Conservation (phyloP, 2,329 filamentous ascomycete genomes). For the Microthyrium microscopicum region DNA sequence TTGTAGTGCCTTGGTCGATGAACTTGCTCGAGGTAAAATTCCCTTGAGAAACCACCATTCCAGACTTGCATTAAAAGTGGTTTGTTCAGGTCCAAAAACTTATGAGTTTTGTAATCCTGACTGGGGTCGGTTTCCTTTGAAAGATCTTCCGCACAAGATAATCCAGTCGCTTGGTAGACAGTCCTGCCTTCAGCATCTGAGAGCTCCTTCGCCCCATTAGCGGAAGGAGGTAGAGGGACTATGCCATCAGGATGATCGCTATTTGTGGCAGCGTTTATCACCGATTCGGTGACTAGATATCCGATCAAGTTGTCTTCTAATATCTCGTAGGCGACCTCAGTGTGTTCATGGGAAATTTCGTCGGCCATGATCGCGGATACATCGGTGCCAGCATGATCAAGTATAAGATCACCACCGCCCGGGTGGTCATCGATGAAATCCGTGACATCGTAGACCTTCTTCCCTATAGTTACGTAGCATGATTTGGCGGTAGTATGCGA, state of each 20-base stretch:
- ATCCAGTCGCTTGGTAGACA: conserved; percentile 53
- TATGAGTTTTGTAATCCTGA: conserved; percentile 72
- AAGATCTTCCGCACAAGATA: conserved; percentile 78
- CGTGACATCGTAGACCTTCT: conserved; percentile 89
- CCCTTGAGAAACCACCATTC: conserved; percentile 73
- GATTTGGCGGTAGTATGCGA: conserved; percentile 64
- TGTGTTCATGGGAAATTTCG: conserved; percentile 65
- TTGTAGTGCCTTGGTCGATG: conserved; percentile 93
- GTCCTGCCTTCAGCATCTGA: conserved; percentile 19
- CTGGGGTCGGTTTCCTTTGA: conserved; percentile 64
- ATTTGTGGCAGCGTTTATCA: conserved; percentile 32
- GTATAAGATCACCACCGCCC: conserved; percentile 71
- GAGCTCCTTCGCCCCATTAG: conserved; percentile 31
- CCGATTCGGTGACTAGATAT: conserved; percentile 50
- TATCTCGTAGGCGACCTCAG: conserved; percentile 88
- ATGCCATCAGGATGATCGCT: conserved; percentile 32
- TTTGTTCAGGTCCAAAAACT: conserved; percentile 77
- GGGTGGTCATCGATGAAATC: conserved; percentile 82
- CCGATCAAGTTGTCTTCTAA: conserved; percentile 75
- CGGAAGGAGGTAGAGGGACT: conserved; percentile 34
- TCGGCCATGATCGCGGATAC: conserved; percentile 70
- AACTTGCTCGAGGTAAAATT: conserved; percentile 95
- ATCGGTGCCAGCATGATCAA: conserved; percentile 84
- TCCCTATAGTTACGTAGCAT: conserved; percentile 83
- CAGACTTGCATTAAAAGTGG: conserved; percentile 81